Conservation (phyloP, 495 filamentous ascomycete genomes). For the Aspergillus cristatus region DNA sequence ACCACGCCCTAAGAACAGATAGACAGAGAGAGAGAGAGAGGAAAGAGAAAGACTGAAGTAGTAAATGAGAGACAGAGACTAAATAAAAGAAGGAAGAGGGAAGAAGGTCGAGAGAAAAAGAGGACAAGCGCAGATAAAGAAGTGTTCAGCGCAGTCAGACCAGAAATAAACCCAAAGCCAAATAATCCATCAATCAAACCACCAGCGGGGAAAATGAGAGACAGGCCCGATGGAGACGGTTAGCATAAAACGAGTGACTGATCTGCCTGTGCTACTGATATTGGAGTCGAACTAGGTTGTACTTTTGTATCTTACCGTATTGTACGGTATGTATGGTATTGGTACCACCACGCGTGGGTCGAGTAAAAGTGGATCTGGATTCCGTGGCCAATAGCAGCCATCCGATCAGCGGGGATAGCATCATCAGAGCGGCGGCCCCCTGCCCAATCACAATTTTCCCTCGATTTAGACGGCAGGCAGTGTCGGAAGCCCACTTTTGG, state of each 20-base stretch:
- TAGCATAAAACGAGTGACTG: slow-evolving; percentile 12
- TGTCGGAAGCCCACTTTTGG: too few species aligned
- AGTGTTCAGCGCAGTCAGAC: not conserved
- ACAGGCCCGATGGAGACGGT: slow-evolving; percentile 18
- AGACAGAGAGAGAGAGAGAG: slow-evolving; percentile 17
- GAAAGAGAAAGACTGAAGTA: slow-evolving; percentile 16
- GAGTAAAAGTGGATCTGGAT: not conserved
- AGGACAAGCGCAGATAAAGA: slow-evolving; percentile 17
- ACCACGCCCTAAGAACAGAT: slow-evolving; percentile 11
- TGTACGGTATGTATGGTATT: too few species aligned
- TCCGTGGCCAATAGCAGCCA: not conserved
- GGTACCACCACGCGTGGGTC: too few species aligned
- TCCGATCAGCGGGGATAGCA: too few species aligned
- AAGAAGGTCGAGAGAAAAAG: slow-evolving; percentile 17
- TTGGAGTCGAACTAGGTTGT: slow-evolving; percentile 25
- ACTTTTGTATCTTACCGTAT: slow-evolving; percentile 8
- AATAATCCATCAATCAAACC: slow-evolving; percentile 10
- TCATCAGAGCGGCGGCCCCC: too few species aligned
- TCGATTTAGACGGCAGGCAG: too few species aligned
- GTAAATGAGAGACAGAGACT: slow-evolving; percentile 8
- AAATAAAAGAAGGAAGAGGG: slow-evolving; percentile 12
- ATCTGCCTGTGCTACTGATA: slow-evolving; percentile 32
- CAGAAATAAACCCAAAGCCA: slow-evolving; percentile 10
- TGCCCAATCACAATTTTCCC: too few species aligned
- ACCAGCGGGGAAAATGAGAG: slow-evolving; percentile 27